Percentiles rank a stretch among this genome's conserved stretches.
Conservation (phyloP, 176 grass and related monocot genomes). For the Musa itinerans region DNA sequence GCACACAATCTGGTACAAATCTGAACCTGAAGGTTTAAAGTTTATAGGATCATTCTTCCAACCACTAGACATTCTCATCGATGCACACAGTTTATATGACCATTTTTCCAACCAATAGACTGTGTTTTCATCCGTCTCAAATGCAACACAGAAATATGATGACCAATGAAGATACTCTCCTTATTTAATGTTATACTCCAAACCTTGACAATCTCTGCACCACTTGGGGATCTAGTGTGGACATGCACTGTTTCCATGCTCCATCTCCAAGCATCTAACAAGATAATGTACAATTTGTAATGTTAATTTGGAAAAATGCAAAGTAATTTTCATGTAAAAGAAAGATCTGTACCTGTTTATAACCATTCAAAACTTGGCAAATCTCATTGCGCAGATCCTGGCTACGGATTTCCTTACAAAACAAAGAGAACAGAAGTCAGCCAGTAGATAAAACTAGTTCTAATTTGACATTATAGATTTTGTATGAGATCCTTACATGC, state of each 20-base stretch:
- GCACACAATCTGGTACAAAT: not conserved
- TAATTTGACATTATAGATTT: not conserved
- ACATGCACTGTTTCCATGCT: slow-evolving; percentile 86
- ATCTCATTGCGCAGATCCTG: slow-evolving; percentile 76
- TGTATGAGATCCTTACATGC: slow-evolving; percentile 44
- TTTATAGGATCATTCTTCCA: not conserved
- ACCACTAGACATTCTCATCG: not conserved
- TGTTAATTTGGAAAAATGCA: not conserved
- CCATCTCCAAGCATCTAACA: slow-evolving; percentile 57
- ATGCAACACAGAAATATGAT: slow-evolving; percentile 13
- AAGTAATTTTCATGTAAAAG: not conserved
- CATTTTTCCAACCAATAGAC: not conserved
- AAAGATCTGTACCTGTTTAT: slow-evolving; percentile 66
- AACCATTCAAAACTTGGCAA: slow-evolving; percentile 77
- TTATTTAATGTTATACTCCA: slow-evolving; percentile 29
- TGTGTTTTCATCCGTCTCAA: slow-evolving; percentile 9
- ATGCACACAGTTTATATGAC: not conserved
- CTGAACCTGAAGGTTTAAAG: too few relatives aligned
- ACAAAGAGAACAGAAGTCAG: slow-evolving; percentile 8
- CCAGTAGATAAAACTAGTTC: slow-evolving; percentile 3
- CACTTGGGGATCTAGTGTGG: slow-evolving; percentile 49
- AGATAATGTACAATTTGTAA: not conserved
- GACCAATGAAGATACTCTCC: slow-evolving; percentile 1
- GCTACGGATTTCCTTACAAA: slow-evolving; percentile 79
- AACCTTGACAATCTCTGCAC: slow-evolving; percentile 68